Conservation (phyloP, 441 rosid species). For the Capsella rubella region DNA sequence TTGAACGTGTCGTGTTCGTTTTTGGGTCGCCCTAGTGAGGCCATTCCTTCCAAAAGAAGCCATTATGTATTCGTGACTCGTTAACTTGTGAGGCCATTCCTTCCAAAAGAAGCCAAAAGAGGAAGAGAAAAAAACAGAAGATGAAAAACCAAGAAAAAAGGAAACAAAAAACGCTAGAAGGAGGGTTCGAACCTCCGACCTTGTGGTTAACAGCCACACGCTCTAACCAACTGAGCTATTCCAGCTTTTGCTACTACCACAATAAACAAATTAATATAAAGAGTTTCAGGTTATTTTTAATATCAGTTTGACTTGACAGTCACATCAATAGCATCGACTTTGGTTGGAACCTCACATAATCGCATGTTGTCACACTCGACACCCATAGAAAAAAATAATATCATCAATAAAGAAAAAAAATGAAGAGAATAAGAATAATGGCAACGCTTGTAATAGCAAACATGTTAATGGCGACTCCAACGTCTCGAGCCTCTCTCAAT, state of each 20-base stretch:
- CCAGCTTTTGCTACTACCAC: slow-evolving; percentile 55
- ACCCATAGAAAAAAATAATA: not conserved
- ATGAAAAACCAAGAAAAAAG: not conserved
- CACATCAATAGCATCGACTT: not conserved
- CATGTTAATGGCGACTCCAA: slow-evolving; percentile 41
- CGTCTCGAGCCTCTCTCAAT: slow-evolving; percentile 50
- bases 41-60: not conserved
- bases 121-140: too few species aligned
- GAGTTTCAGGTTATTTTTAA: too few species aligned
- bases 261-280: too few species aligned
- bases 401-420: not conserved
- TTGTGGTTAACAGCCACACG: slow-evolving; percentile 99
- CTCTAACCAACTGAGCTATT: slow-evolving; percentile 97
- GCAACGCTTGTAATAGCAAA: slow-evolving; percentile 34
- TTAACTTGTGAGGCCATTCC: not conserved
- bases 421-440: slow-evolving; percentile 43
- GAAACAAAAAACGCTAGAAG: slow-evolving; percentile 61
- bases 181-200: slow-evolving; percentile 97
- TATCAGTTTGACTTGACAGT: not conserved
- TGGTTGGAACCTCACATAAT: not conserved
- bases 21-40: not conserved
- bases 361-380: not conserved
- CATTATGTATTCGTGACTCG: not conserved
- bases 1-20: not conserved
- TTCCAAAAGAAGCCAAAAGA: not conserved